These are phyloP conservation scores for Naganishia antarctica DNA, from an alignment of 768 basidiomycete species.

Conservation along the genomic window DNA sequence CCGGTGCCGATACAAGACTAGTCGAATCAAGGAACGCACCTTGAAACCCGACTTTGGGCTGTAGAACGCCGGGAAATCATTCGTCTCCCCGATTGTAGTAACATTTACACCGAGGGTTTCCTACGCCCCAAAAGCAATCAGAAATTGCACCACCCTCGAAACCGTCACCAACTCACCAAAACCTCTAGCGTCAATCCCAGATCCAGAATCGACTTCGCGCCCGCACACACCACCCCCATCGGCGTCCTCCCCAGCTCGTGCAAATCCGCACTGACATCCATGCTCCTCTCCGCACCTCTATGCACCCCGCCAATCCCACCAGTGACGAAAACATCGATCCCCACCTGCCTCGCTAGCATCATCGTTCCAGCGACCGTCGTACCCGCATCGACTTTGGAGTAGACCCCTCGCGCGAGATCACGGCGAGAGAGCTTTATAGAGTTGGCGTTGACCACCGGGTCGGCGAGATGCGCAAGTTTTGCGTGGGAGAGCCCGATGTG, in stretches of 20 bases:
- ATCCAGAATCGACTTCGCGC: constrained; percentile 90
- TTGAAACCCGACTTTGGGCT: constrained; percentile 73
- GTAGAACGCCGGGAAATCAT: constrained; percentile 94
- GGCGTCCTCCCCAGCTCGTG: constrained; percentile 82
- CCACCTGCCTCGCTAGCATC: constrained; percentile 58
- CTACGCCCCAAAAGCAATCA: constrained; percentile 50
- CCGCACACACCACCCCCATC: constrained; percentile 86
- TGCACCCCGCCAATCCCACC: constrained; percentile 90
- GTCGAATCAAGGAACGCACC: constrained; percentile 52
- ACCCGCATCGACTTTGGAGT: constrained; percentile 61
- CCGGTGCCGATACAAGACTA: no score
- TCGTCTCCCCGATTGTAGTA: constrained; percentile 65
- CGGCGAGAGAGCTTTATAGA: constrained; percentile 45
- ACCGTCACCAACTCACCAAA: constrained; percentile 38
- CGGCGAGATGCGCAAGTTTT: constrained; percentile 67
- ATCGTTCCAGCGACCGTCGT: constrained; percentile 55
- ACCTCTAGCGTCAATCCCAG: constrained; percentile 62
- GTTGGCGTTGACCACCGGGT: constrained; percentile 49
- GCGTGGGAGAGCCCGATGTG: constrained; percentile 70
- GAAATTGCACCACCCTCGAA: neutral
- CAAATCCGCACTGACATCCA: constrained; percentile 93
- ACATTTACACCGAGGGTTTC: constrained; percentile 95
- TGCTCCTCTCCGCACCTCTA: constrained; percentile 66
- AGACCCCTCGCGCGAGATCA: constrained; percentile 37
- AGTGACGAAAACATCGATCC: constrained; percentile 74